Evolutionary conservation across 306 rosid genomes (phyloP).

Genomic region (Vicia sativa): DNA sequence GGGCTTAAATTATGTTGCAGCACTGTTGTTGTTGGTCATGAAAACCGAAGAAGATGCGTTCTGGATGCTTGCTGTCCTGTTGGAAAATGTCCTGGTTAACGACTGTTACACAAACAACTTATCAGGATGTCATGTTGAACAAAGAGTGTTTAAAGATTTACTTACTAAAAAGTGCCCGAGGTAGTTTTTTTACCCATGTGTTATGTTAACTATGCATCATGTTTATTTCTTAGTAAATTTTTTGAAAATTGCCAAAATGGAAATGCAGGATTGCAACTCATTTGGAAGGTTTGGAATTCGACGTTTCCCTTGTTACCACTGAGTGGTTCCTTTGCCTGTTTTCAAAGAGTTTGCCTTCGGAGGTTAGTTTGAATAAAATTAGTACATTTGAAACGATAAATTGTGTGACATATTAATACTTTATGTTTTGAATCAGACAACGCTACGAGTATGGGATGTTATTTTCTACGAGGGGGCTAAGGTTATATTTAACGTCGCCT

Average conservation of each 20-base stretch:
- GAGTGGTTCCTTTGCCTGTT: slow-evolving; percentile 99
- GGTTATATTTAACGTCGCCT: slow-evolving; percentile 87
- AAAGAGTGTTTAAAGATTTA: slow-evolving; percentile 92
- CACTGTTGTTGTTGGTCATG: slow-evolving; percentile 92
- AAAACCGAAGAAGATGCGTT: slow-evolving; percentile 98
- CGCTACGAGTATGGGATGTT: slow-evolving; percentile 96
- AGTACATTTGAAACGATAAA: slow-evolving; percentile 24
- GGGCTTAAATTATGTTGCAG: slow-evolving; percentile 98
- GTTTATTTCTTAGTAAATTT: slow-evolving; percentile 35
- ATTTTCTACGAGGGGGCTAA: slow-evolving; percentile 95
- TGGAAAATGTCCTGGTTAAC: slow-evolving; percentile 90
- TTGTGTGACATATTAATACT: slow-evolving; percentile 35
- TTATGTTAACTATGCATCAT: slow-evolving; percentile 6
- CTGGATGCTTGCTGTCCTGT: slow-evolving; percentile 96
- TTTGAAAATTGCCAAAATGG: slow-evolving; percentile 39
- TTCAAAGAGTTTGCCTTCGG: slow-evolving; percentile 93
- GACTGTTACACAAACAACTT: slow-evolving; percentile 94
- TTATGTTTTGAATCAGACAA: slow-evolving; percentile 60
- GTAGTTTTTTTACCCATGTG: slow-evolving; percentile 40
- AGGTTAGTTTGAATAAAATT: slow-evolving; percentile 65
- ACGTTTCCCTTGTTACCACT: slow-evolving; percentile 95
- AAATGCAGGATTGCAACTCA: slow-evolving; percentile 82
- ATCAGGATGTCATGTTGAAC: slow-evolving; percentile 99
- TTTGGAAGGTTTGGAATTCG: slow-evolving; percentile 88
- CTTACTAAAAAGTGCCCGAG: slow-evolving; percentile 86